Evolutionary conservation across 2,329 filamentous ascomycete genomes (phyloP).

Genomic region (Drechmeria coniospora): DNA sequence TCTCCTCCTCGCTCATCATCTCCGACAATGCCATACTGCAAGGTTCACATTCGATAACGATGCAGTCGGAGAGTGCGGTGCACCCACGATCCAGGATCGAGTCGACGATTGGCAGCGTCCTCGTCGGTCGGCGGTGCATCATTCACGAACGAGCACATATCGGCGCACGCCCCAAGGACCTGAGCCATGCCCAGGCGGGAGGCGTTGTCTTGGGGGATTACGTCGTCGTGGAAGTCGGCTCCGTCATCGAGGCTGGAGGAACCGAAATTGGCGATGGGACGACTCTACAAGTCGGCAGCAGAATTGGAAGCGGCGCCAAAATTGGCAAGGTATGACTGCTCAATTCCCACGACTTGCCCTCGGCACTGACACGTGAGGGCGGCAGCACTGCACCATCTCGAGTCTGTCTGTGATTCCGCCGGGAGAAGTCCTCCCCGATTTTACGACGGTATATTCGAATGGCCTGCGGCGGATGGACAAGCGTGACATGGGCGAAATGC

Average conservation of each 20-base stretch:
- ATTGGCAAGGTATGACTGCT: slow-evolving; percentile 42
- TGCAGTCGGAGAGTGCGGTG: slow-evolving; percentile 65
- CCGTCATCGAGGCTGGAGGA: slow-evolving; percentile 45
- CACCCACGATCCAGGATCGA: slow-evolving; percentile 74
- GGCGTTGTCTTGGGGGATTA: slow-evolving; percentile 46
- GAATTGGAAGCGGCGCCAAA: slow-evolving; percentile 42
- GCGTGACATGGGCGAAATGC: slow-evolving; percentile 45
- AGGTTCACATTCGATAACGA: slow-evolving; percentile 63
- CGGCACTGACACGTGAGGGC: background rate
- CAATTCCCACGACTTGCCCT: background rate
- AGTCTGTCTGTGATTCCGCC: slow-evolving; percentile 43
- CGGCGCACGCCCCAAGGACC: slow-evolving; percentile 24
- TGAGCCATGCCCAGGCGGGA: slow-evolving; percentile 13
- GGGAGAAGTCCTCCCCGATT: slow-evolving; percentile 45
- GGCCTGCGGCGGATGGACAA: slow-evolving; percentile 42
- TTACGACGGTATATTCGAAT: slow-evolving; percentile 54
- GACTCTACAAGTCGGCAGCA: slow-evolving; percentile 42
- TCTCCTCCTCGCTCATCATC: slow-evolving; percentile 44
- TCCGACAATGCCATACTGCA: slow-evolving; percentile 46
- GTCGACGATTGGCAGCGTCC: slow-evolving; percentile 62
- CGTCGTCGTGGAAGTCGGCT: slow-evolving; percentile 44
- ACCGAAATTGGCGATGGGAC: slow-evolving; percentile 47
- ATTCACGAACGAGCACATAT: slow-evolving; percentile 55
- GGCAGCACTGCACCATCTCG: slow-evolving; percentile 54
- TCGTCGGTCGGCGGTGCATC: slow-evolving; percentile 67